These are phyloP conservation scores for Amylocystis lapponica DNA, from an alignment of 768 basidiomycete species.

Conservation along the genomic window DNA sequence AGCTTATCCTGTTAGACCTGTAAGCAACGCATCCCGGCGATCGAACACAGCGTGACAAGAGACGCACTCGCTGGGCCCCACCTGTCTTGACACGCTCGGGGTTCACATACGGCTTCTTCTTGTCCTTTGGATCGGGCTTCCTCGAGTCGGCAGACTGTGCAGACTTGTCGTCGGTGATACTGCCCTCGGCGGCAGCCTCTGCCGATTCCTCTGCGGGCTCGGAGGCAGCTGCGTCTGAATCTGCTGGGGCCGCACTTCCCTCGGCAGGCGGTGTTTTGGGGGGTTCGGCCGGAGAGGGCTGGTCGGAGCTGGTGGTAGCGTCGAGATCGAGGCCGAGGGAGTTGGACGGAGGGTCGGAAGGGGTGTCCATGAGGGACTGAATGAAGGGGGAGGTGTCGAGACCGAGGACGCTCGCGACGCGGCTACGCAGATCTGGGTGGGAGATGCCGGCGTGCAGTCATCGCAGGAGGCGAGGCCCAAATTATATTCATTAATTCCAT, in stretches of 20 bases:
- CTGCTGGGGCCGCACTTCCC: slow-evolving; percentile 4
- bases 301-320: slow-evolving; percentile 34
- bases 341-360: slow-evolving; percentile 42
- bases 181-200: slow-evolving; percentile 8
- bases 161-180: slow-evolving; percentile 1
- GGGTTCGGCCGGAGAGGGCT: slow-evolving; percentile 2
- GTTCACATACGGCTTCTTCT: slow-evolving; percentile 75
- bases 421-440: slow-evolving; percentile 6
- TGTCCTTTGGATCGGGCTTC: slow-evolving; percentile 29
- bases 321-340: slow-evolving; percentile 70
- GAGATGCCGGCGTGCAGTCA: slow-evolving; percentile 18
- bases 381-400: slow-evolving; percentile 3
- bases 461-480: slow-evolving; percentile 7
- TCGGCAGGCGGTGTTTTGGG: slow-evolving; percentile 5
- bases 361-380: slow-evolving; percentile 28
- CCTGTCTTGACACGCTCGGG: slow-evolving; percentile 82
- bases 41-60: slow-evolving; percentile 1
- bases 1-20: slow-evolving; percentile 50
- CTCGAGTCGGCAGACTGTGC: slow-evolving; percentile 4
- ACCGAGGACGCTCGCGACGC: slow-evolving; percentile 7
- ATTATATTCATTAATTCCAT: too few species aligned
- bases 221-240: slow-evolving; percentile 2
- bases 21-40: neutral
- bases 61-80: slow-evolving; percentile 60
- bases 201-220: slow-evolving; percentile 1